phyloP scores from a whole-genome alignment of 2,329 filamentous ascomycete genomes.

The Arthrobotrys musiformis region DNA sequence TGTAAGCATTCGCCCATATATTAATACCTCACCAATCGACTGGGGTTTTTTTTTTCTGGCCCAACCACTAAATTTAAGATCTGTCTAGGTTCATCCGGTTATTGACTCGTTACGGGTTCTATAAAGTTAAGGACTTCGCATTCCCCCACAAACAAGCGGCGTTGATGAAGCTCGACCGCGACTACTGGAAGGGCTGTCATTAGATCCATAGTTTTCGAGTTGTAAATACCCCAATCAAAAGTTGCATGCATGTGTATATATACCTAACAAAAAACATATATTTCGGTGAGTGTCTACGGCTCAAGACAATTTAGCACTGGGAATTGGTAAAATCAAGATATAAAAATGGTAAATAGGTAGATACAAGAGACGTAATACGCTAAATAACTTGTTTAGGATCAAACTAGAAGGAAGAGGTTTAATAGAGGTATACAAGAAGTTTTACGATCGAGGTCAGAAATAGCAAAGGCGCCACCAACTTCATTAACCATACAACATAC shows the following conservation, averaged over 20 bases:
- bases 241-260: no score
- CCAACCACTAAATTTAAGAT: background rate
- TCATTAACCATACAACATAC: background rate
- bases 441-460: background rate
- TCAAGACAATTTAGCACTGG: no score
- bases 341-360: no score
- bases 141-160: constrained; percentile 80
- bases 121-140: constrained; percentile 83
- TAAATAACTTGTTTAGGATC: background rate
- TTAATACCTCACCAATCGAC: no score
- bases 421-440: background rate
- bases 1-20: constrained; percentile 66
- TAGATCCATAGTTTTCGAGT: background rate
- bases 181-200: constrained; percentile 58
- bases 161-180: constrained; percentile 59
- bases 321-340: no score
- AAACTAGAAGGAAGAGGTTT: background rate
- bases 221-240: no score
- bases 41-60: no score
- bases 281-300: no score
- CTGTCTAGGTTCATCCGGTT: constrained; percentile 73
- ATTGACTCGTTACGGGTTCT: constrained; percentile 79
- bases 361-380: background rate
- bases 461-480: background rate
- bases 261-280: no score